Evolutionary conservation across 495 filamentous ascomycete species (phyloP).

Genomic region (Penicillium longicatenatum): DNA sequence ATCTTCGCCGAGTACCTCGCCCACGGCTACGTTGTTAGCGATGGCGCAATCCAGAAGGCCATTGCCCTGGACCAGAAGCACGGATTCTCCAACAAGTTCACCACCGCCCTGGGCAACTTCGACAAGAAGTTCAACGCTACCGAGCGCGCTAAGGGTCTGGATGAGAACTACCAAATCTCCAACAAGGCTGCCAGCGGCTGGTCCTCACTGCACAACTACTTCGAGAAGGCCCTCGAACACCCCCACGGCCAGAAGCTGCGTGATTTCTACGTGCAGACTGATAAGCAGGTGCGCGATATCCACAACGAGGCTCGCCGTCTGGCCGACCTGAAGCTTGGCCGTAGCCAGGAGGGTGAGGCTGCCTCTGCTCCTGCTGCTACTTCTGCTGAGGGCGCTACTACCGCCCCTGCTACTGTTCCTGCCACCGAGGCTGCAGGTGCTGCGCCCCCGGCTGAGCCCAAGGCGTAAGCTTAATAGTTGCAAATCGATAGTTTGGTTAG

Average conservation of each 20-base stretch:
- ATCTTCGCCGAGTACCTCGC: slow-evolving; percentile 96
- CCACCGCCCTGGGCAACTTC: slow-evolving; percentile 68
- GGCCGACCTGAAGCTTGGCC: slow-evolving; percentile 80
- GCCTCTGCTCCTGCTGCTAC: slow-evolving; percentile 31
- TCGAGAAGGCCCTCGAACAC: slow-evolving; percentile 84
- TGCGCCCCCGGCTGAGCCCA: slow-evolving; percentile 35
- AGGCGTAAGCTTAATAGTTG: slow-evolving; percentile 24
- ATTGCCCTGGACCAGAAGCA: slow-evolving; percentile 91
- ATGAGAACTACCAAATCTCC: slow-evolving; percentile 73
- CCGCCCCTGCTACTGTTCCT: slow-evolving; percentile 21
- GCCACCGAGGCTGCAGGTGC: slow-evolving; percentile 28
- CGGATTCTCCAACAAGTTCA: slow-evolving; percentile 77
- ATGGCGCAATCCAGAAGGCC: slow-evolving; percentile 79
- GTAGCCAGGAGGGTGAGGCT: slow-evolving; percentile 48
- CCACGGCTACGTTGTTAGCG: slow-evolving; percentile 86
- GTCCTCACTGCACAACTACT: slow-evolving; percentile 75
- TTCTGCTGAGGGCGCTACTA: slow-evolving; percentile 18
- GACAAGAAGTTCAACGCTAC: slow-evolving; percentile 80
- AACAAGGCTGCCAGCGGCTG: slow-evolving; percentile 64
- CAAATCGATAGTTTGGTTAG: neutral
- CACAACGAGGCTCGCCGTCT: slow-evolving; percentile 86
- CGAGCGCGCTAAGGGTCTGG: slow-evolving; percentile 73
- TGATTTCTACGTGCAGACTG: slow-evolving; percentile 77
- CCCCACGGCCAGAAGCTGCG: slow-evolving; percentile 85
- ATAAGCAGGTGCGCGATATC: slow-evolving; percentile 89